phyloP scores from a whole-genome alignment of 2,329 filamentous ascomycete species.

The Microdochium bolleyi region DNA sequence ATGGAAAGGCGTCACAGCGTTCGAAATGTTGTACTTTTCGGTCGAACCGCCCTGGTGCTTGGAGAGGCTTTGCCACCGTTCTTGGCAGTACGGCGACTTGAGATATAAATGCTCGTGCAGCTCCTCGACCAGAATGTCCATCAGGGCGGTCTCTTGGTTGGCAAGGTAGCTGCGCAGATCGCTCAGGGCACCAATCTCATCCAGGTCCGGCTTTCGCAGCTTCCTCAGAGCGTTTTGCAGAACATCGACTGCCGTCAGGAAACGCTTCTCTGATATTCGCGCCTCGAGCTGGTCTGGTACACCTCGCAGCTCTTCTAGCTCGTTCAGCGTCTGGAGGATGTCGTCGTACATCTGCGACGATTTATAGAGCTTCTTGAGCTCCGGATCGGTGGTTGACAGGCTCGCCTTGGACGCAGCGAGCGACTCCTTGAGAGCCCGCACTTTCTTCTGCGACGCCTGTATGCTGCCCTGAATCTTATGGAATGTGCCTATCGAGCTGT shows the following conservation, averaged over 20 bases:
- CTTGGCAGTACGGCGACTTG: constrained; percentile 95
- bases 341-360: constrained; percentile 87
- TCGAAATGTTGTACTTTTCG: constrained; percentile 38
- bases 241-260: constrained; percentile 85
- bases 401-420: constrained; percentile 72
- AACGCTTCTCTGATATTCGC: constrained; percentile 91
- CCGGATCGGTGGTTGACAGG: constrained; percentile 78
- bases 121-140: constrained; percentile 95
- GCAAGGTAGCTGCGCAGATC: constrained; percentile 82
- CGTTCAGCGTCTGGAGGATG: constrained; percentile 73
- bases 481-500: constrained; percentile 96
- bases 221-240: constrained; percentile 79
- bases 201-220: constrained; percentile 79
- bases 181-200: constrained; percentile 80
- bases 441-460: constrained; percentile 76
- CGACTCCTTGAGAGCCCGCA: constrained; percentile 77
- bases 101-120: constrained; percentile 95
- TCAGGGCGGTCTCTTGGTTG: constrained; percentile 86
- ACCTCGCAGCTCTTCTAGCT: constrained; percentile 79
- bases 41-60: constrained; percentile 53
- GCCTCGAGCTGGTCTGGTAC: constrained; percentile 91
- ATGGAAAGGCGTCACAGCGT: constrained; percentile 45
- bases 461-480: constrained; percentile 97
- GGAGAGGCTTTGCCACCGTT: constrained; percentile 81
- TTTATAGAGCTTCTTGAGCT: constrained; percentile 81